Evolutionary conservation across 768 basidiomycete species (phyloP), one percentile per base, ranked within the genome.

Genomic region (Hemileccinum impolitum): DNA sequence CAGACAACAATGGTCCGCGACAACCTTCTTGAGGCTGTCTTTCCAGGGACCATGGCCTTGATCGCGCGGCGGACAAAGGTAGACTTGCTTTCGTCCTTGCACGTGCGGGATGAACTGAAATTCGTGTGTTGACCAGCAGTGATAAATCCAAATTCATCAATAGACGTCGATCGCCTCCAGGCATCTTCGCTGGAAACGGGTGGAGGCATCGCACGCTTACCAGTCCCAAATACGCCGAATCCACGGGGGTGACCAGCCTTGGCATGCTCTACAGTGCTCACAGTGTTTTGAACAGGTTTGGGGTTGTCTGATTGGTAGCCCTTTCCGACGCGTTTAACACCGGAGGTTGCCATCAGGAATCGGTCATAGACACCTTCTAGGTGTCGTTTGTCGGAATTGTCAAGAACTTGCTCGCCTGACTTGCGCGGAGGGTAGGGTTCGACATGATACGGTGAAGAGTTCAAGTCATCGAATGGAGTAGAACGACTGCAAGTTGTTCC

Each of bases 291-390:
- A 35, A 75, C 60, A 3, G 80, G 74, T 19, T 72, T 76, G 45
- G 68, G 47, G 53, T 78, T 79, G 45, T 87, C 80, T 2, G 87
- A 90, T 65, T 91, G 86, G 57, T 91, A 90, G 7, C 90, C 89
- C 59, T 80, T 83, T 4, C 90, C 90, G 8, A 86, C 69, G 25
- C 88, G 85, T 60, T 84, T 90, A 35, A 92, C 88, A 23, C 85
- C 85, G 2, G 83, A 79, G 1, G 86, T 87, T 11, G 87, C 84
- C 85, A 90, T 87, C 25, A 91, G 72, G 71, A 90, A 85, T 36
- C 85, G 80, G 56, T 92, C 90, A 52, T 91, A 92, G 15, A 86
- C 84, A 47, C 80, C 80, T 69, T 90, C 88, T 23, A 87, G 60
- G 39, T 77, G 79, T 36, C 76, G 81, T 50, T 71, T 78, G 48